Conservation (phyloP, 768 basidiomycete genomes). For the Boletus eberwhitei region DNA sequence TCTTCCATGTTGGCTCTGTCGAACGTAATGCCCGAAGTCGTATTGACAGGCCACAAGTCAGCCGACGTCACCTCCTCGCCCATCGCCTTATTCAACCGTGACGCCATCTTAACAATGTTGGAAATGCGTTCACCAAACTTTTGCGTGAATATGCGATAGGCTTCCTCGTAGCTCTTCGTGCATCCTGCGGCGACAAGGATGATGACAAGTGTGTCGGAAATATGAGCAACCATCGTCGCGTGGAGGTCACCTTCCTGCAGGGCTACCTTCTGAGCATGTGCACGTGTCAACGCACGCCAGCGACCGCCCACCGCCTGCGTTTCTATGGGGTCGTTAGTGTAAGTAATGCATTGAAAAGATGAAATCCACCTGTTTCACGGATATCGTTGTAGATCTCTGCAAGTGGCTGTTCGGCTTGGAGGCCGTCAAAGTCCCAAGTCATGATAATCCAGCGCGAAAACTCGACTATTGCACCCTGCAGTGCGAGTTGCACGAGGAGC, state of each 20-base stretch:
- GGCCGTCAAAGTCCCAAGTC: slow-evolving; percentile 34
- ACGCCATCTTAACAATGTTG: slow-evolving; percentile 33
- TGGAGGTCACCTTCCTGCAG: slow-evolving; percentile 33
- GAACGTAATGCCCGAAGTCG: slow-evolving; percentile 41
- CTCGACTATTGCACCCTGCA: slow-evolving; percentile 33
- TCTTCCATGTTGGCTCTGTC: slow-evolving; percentile 45
- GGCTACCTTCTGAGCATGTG: slow-evolving; percentile 37
- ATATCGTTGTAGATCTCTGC: slow-evolving; percentile 39
- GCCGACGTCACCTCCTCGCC: slow-evolving; percentile 57
- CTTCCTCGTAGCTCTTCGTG: slow-evolving; percentile 31
- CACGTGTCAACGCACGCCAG: slow-evolving; percentile 54
- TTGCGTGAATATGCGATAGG: slow-evolving; percentile 30
- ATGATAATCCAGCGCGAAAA: slow-evolving; percentile 34
- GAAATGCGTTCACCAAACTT: slow-evolving; percentile 35
- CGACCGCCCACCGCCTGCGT: slow-evolving; percentile 50
- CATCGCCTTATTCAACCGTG: slow-evolving; percentile 42
- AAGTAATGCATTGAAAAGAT: not conserved
- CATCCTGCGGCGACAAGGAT: slow-evolving; percentile 42
- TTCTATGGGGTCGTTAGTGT: slow-evolving; percentile 32
- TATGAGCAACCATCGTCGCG: slow-evolving; percentile 40
- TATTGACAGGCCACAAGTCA: slow-evolving; percentile 51
- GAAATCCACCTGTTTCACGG: slow-evolving; percentile 39
- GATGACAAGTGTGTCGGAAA: slow-evolving; percentile 42
- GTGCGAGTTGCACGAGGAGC: slow-evolving; percentile 39
- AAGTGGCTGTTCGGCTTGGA: slow-evolving; percentile 28